Conservation (phyloP, 140 eudicot species). For the Senecio squalidus region DNA sequence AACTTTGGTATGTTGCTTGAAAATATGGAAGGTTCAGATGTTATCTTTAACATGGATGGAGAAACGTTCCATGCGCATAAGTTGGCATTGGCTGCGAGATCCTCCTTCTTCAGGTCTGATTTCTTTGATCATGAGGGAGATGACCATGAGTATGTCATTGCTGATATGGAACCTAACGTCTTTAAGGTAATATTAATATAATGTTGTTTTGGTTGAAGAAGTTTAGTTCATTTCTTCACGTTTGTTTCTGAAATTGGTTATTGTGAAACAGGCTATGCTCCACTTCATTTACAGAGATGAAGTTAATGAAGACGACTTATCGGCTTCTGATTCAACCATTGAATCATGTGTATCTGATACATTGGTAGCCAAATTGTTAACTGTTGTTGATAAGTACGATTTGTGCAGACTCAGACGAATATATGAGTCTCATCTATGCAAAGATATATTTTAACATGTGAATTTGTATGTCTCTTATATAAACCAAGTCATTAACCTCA, state of each 20-base stretch:
- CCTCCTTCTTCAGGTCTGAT: constrained; percentile 34
- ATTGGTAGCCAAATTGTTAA: constrained; percentile 53
- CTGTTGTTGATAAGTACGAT: constrained; percentile 72
- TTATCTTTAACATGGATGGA: constrained; percentile 17
- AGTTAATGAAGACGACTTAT: constrained; percentile 48
- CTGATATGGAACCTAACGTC: constrained; percentile 60
- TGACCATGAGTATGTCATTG: constrained; percentile 42
- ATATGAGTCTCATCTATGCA: constrained; percentile 73
- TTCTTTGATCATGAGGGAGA: constrained; percentile 34
- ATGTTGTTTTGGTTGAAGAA: constrained; percentile 3
- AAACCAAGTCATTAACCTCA: too few species aligned
- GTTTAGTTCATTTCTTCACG: background rate
- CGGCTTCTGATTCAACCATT: constrained; percentile 35
- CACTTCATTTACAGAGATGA: constrained; percentile 68
- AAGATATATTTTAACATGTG: constrained; percentile 63
- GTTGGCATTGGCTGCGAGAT: constrained; percentile 29
- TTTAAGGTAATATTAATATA: constrained; percentile 64
- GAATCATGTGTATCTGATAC: constrained; percentile 40
- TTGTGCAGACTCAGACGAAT: constrained; percentile 54
- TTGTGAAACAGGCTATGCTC: constrained; percentile 61
- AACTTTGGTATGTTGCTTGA: constrained; percentile 13
- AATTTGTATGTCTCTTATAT: too few species aligned
- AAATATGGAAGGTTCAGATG: constrained; percentile 25
- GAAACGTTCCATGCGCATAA: constrained; percentile 31
- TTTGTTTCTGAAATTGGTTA: constrained; percentile 12